Base-by-base conservation (phyloP, 495 filamentous ascomycete species). In the Neurospora sp. region DNA sequence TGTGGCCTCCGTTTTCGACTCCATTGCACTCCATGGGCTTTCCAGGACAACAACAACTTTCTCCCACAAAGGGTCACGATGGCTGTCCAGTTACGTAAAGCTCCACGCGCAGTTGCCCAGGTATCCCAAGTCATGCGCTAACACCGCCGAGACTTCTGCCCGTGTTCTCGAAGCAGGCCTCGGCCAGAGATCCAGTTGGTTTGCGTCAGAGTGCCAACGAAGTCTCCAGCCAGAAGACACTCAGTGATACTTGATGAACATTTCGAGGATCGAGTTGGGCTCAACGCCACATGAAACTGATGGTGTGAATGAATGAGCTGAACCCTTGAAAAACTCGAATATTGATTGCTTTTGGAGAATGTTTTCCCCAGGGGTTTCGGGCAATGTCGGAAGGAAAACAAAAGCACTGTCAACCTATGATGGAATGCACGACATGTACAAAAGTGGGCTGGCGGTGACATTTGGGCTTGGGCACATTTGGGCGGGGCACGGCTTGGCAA, bases 31-130 rank as follows among this genome's bases (percentile, higher is more conserved):
- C 48, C 20, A 48, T 22, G 45, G 45, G 3, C 8, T 20, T 48
- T 48, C 48, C 22, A 61, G 53, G 70, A 69, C 44, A 69, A 42
- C 35, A 4, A 69, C 31, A 37, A 37, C 31, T 45, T 73, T 65
- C 65, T 71, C 44, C 65, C 45, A 42, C 69, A 22, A 41, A n/a
- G 72, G 71, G 74, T 78, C 71, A 75, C 72, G 59, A 68, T 75
- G 72, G 45, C 71, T 9, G 76, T 42, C 38, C 40, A 65, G 77
- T 79, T 79, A 79, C 77, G 77, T 77, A 79, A 77, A 71, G 72
- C 39, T 35, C 74, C 75, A 72, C 69, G 48, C 48, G 70, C 71
- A 22, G 22, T 65, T 44, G 65, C 37, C 71, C 61, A 39, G 69
- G 27, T 12, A 61, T 35, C 53, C 27, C 59, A 71, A 27, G 72